Evolutionary conservation across 2,329 filamentous ascomycete species (phyloP), one percentile per base, ranked within the genome.

Genomic region (Colletotrichum cuscutae): DNA sequence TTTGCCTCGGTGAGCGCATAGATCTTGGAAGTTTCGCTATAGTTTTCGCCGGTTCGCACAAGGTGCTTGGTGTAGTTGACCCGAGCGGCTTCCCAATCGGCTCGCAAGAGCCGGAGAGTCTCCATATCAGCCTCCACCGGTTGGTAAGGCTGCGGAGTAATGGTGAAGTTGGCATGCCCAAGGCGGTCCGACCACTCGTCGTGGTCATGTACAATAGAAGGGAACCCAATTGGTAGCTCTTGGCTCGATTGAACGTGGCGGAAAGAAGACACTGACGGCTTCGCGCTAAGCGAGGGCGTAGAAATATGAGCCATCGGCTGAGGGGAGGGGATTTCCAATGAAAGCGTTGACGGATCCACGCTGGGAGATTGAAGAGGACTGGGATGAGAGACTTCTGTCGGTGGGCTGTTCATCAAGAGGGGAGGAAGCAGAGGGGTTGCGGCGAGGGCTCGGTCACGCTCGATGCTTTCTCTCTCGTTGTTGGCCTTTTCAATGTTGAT

Each of bases 81-180:
- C 62, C 95, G 90, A 32, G 96, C 96, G 42, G 90, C 84, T 77
- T 96, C 92, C 95, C 95, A 98, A 78, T 97, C 93, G 7, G 89
- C 87, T 64, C 93, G 91, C 63, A 98, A 87, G 78, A 91, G 88
- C 42, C 88, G 88, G 30, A 90, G 82, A 1, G 85, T 80, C 5
- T 89, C 86, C 11, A 91, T 79, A 75, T 93, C 90, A 74, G 90
- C 89, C 3, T 80, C 79, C 19, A 91, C 88, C 0, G 94, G 92
- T 9, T 89, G 82, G 79, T 98, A 98, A 0, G 95, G 96, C 80
- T 92, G 90, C 0, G 95, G 95, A 26, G 90, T 85, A 77, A 98
- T 97, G 77, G 90, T 95, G 81, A 97, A 98, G 84, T 98, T 98
- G 75, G 95, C 95, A 80, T 98, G 95, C 32, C 96, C 96, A 15